Conservation (phyloP, 208 protist genomes). For the Acanthamoeba castellanii region DNA sequence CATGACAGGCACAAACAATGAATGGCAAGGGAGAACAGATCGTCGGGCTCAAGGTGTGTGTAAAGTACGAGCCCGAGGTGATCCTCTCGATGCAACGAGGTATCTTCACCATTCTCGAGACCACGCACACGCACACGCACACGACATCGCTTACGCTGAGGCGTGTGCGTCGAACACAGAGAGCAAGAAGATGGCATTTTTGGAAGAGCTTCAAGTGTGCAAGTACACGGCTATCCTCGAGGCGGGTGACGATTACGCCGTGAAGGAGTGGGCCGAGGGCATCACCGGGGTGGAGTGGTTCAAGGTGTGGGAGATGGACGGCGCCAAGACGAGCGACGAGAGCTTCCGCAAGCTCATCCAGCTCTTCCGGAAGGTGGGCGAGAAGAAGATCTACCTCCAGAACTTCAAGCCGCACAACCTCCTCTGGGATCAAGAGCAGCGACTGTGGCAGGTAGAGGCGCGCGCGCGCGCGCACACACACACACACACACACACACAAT, state of each 20-base stretch:
- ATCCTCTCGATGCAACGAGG: constrained; percentile 69
- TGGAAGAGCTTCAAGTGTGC: constrained; percentile 49
- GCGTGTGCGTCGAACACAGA: constrained; percentile 4
- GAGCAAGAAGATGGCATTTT: constrained; percentile 68
- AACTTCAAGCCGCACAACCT: constrained; percentile 74
- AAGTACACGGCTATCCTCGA: constrained; percentile 69
- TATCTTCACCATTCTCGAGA: not conserved
- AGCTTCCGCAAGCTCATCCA: constrained; percentile 50
- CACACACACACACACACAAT: no score
- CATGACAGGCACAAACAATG: constrained; percentile 4
- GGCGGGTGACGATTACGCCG: constrained; percentile 63
- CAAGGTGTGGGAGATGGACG: constrained; percentile 8
- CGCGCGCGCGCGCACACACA: no score
- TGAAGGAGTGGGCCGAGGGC: constrained; percentile 73
- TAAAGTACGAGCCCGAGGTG: constrained; percentile 68
- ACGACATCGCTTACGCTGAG: no score
- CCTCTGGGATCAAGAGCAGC: constrained; percentile 59
- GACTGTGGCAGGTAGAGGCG: constrained; percentile 3
- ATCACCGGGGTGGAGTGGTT: constrained; percentile 69
- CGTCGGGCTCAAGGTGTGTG: constrained; percentile 70
- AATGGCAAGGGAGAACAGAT: constrained; percentile 37
- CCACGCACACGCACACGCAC: no score
- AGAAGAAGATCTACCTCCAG: constrained; percentile 57
- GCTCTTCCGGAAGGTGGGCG: constrained; percentile 23
- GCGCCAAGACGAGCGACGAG: not conserved